Conservation (phyloP, 108 stramenopile species). For the Skeletonema marinoi region DNA sequence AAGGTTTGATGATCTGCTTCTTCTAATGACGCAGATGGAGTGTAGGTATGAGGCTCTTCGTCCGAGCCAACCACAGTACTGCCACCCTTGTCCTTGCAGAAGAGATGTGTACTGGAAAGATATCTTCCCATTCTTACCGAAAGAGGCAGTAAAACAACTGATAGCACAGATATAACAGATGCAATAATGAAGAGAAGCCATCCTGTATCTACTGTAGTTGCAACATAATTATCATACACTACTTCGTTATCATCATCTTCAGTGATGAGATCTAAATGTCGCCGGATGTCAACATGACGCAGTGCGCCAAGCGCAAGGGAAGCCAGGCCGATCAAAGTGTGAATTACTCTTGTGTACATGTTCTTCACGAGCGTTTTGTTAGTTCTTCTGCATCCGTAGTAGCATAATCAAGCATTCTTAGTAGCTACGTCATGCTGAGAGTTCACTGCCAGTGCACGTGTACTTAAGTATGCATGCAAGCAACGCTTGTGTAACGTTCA, state of each 20-base stretch:
- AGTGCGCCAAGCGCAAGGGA: too few species aligned
- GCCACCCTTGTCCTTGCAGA: not conserved
- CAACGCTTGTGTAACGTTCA: too few species aligned
- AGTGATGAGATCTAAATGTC: not conserved
- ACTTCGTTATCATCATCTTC: slow-evolving; percentile 35
- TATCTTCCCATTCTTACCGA: slow-evolving; percentile 10
- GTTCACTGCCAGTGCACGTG: too few species aligned
- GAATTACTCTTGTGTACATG: too few species aligned
- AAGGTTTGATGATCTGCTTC: not conserved
- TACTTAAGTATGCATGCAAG: too few species aligned
- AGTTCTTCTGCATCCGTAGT: too few species aligned
- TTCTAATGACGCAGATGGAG: not conserved
- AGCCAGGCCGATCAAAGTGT: too few species aligned
- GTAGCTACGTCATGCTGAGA: too few species aligned
- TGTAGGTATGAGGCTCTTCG: not conserved
- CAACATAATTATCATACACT: slow-evolving; percentile 21
- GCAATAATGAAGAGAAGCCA: slow-evolving; percentile 31
- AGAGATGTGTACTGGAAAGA: not conserved
- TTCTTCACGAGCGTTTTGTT: too few species aligned
- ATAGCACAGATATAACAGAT: slow-evolving; percentile 10
- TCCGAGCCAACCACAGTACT: not conserved
- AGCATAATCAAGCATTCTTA: too few species aligned
- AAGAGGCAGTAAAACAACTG: slow-evolving; percentile 22
- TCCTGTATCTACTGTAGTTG: slow-evolving; percentile 29
- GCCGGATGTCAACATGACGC: not conserved